Base-by-base conservation (phyloP, 2,329 filamentous ascomycete genomes). In the Fusarium lateritium region DNA sequence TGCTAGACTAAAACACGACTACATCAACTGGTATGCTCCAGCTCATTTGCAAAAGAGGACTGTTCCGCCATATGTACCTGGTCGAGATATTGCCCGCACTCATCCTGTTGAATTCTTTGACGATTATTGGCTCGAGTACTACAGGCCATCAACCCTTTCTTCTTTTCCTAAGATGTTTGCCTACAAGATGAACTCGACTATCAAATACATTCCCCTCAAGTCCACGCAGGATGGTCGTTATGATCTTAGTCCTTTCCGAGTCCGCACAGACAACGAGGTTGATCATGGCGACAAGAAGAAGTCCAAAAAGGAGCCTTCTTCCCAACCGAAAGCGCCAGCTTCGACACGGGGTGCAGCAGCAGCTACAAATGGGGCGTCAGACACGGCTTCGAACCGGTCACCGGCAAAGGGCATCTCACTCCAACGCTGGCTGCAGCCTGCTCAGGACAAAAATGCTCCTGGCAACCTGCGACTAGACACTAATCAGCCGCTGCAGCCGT, bases 121-220 rank as follows among this genome's bases (percentile, higher is more conserved):
- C 76, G 94, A 98, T 78, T 99, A 97, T 79, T 99, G 96, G 96
- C 84, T 96, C 9, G 96, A 99, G 77, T 98, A 98, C 78, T 99
- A 99, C 77, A 90, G 94, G 15, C 96, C 96, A 0, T 86, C 93
- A 9, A 93, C 92, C 0, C 82, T 98, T 2, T 97, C 96, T 0
- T 96, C 94, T 0, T 94, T 98, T 70, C 87, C 91, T 15, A 99
- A 98, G 77, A 92, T 98, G 77, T 98, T 97, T 76, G 89, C 94
- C 1, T 97, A 92, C 80, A 94, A 93, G 76, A 93, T 98, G 87
- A 97, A 95, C 76, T 94, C 93, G 1, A 96, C 93, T 6, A 89
- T 94, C 67, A 92, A 92, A 64, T 94, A 95, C 76, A 91, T 95
- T 33, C 92, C 92, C 13, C 86, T 94, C 62, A 91, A 91, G 60